A percentile compares a stretch with the other conserved stretches of the same genome.
Evolutionary conservation across 2,329 filamentous ascomycete genomes (phyloP).

Genomic region (Neonectria neomacrospora): DNA sequence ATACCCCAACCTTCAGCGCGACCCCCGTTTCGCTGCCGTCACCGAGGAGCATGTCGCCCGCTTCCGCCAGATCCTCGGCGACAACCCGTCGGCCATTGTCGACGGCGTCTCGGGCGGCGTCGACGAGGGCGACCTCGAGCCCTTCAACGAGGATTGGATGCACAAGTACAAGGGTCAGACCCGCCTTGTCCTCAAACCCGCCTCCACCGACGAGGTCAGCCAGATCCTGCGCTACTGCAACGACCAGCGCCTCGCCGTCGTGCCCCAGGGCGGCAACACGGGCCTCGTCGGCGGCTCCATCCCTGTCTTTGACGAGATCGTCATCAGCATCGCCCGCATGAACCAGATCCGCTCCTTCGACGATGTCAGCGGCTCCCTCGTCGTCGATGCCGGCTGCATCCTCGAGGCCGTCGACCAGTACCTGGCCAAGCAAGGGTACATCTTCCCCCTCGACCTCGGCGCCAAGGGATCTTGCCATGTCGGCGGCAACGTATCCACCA

Average conservation of each 20-base stretch:
- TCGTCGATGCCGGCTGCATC: conserved; percentile 91
- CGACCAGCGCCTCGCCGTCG: conserved; percentile 88
- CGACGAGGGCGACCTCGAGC: conserved; percentile 83
- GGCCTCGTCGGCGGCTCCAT: conserved; percentile 95
- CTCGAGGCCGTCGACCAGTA: conserved; percentile 90
- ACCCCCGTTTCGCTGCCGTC: conserved; percentile 78
- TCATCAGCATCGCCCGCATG: conserved; percentile 91
- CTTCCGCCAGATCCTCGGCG: conserved; percentile 85
- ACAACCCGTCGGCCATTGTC: conserved; percentile 77
- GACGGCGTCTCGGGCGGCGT: conserved; percentile 78
- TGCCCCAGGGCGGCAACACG: conserved; percentile 97
- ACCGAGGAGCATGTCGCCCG: conserved; percentile 82
- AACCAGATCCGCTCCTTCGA: conserved; percentile 93
- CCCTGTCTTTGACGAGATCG: conserved; percentile 97
- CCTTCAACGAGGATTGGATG: conserved; percentile 99
- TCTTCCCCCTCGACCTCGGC: conserved; percentile 97
- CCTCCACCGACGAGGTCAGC: conserved; percentile 87
- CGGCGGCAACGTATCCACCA: conserved; percentile 95
- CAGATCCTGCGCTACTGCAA: conserved; percentile 95
- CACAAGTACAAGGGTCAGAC: conserved; percentile 95
- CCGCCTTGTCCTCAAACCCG: conserved; percentile 86
- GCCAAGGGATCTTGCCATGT: conserved; percentile 98
- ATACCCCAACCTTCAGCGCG: conserved; percentile 84
- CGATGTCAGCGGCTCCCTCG: conserved; percentile 88
- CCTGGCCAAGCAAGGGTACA: conserved; percentile 82